A percentile compares a stretch with the other conserved stretches of the same genome.
Evolutionary conservation across 2,329 filamentous ascomycete species (phyloP).

Genomic region (Sporothrix inflata): DNA sequence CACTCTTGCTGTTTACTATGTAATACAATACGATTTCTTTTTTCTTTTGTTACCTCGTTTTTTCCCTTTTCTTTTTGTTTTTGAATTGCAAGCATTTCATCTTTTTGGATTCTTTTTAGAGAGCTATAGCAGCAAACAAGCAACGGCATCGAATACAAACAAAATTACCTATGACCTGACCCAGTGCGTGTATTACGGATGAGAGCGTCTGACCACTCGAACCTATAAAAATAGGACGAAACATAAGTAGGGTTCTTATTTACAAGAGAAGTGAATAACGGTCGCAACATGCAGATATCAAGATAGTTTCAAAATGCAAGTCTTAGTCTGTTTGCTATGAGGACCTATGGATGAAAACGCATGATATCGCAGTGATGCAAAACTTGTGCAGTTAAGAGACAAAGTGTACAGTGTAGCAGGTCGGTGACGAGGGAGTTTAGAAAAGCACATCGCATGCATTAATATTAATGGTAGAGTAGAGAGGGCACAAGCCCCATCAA

Average conservation of each 20-base stretch:
- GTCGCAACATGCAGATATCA: background rate
- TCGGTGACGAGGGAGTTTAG: background rate
- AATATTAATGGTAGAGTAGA: background rate
- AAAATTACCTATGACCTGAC: background rate
- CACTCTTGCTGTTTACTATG: slow-evolving; percentile 27
- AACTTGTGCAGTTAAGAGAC: background rate
- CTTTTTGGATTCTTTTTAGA: background rate
- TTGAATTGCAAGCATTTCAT: background rate
- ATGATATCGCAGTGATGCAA: slow-evolving; percentile 5
- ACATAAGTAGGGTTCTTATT: too few relatives aligned
- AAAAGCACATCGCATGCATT: background rate
- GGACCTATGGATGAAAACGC: background rate
- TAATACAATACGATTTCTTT: slow-evolving; percentile 31
- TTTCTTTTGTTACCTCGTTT: slow-evolving; percentile 8
- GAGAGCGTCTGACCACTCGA: too few relatives aligned
- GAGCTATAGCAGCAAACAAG: background rate
- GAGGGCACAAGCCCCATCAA: background rate
- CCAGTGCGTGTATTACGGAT: too few relatives aligned
- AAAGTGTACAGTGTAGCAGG: background rate
- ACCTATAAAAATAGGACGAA: too few relatives aligned
- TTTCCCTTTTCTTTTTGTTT: background rate
- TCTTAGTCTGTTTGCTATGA: background rate
- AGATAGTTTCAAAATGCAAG: background rate
- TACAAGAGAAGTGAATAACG: too few relatives aligned
- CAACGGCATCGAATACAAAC: background rate